Evolutionary conservation across 805 yeast genomes (phyloP), one percentile per base, ranked within the genome.

Genomic region (Ogataea wickerhamii): DNA sequence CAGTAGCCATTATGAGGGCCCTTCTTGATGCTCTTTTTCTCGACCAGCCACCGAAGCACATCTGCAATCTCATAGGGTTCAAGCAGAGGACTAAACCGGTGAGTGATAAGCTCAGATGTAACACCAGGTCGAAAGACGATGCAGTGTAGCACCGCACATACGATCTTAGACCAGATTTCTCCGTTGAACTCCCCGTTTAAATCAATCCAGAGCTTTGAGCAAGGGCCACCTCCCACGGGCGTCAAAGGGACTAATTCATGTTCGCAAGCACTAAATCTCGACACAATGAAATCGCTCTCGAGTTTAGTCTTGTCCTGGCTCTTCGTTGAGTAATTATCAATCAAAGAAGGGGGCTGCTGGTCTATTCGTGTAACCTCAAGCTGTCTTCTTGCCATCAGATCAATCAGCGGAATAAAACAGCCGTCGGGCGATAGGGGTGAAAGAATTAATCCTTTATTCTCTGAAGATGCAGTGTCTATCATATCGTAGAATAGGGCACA

Each of bases 261-360:
- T 5, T 28, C 38, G n/a, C 36, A 18, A 18, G 6, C 22, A 27
- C 47, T 36, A 23, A 45, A 52, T 39, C 37, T 43, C 7, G 64
- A 61, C 17, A 72, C 55, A 17, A 75, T 68, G 18, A 79, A 76
- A 53, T 76, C 95, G 55, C 79, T 82, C 51, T 73, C 87, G 34
- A 75, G 71, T 56, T 70, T 80, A 28, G 71, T 76, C 46, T 81
- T 76, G 44, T 86, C 94, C 28, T 85, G 73, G 14, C 76, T 67
- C 44, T 96, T 72, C 1, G 96, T 83, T 27, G 82, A 82, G 55
- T 88, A 89, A 10, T 86, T 81, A 24, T 71, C 67, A 36, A 74
- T 68, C n/a, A 71, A 56, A 16, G 60, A 58, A 12, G 64, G 68
- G 40, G 75, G 68, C 7, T 71, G 61, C 36, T 73, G 72, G 48